Conservation (phyloP, 1,284 basidiomycete genomes). For the Coniophora puteana region DNA sequence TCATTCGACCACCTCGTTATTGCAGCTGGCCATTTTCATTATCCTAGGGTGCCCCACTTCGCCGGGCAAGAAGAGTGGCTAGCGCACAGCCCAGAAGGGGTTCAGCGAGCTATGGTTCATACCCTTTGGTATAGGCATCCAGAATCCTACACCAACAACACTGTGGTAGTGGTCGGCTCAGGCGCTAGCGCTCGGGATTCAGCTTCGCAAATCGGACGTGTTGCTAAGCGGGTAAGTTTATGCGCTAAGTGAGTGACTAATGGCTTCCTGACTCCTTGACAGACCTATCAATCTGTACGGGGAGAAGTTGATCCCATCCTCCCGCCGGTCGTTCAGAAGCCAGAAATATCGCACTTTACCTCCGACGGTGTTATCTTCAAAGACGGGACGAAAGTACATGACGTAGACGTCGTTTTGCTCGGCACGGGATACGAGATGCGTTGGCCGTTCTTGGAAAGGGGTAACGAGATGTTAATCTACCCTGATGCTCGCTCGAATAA, state of each 20-base stretch:
- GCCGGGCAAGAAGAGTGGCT: conserved; percentile 48
- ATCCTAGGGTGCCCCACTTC: conserved; percentile 43
- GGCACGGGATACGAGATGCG: conserved; percentile 53
- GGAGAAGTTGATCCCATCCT: conserved; percentile 20
- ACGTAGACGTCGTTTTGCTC: conserved; percentile 46
- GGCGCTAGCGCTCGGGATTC: conserved; percentile 49
- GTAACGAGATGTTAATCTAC: conserved; percentile 27
- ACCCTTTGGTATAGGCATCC: conserved; percentile 54
- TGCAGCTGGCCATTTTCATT: conserved; percentile 51
- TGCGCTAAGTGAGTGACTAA: not conserved
- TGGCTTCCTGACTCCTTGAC: not conserved
- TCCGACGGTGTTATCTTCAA: conserved; percentile 38
- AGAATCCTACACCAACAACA: conserved; percentile 36
- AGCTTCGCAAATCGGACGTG: conserved; percentile 35
- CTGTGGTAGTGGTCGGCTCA: conserved; percentile 49
- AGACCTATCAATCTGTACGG: conserved; percentile 44
- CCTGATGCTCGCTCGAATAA: conserved; percentile 22
- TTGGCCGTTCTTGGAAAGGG: conserved; percentile 46
- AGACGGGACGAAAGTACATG: conserved; percentile 36
- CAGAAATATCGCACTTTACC: conserved; percentile 47
- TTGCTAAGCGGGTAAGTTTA: conserved; percentile 38
- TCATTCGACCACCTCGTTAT: conserved; percentile 51
- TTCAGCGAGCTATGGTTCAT: conserved; percentile 40
- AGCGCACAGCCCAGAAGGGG: conserved; percentile 20
- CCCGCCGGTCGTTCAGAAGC: conserved; percentile 31